These are phyloP conservation scores for Aaosphaeria pasadenensis DNA, from an alignment of 2,329 filamentous ascomycete species.

Conservation along the genomic window DNA sequence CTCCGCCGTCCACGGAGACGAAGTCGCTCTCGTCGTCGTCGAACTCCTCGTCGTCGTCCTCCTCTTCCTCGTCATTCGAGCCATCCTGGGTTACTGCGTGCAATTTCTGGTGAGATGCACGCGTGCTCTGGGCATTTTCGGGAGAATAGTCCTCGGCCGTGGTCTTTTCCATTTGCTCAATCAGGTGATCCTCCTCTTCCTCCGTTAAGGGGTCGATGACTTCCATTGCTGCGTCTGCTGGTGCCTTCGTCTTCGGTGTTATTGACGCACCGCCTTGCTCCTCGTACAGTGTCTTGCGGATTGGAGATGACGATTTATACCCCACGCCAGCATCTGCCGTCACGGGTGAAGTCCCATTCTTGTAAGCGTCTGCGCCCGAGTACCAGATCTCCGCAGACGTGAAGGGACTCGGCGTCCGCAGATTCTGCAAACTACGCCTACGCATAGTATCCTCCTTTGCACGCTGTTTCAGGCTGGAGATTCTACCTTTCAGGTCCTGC, in stretches of 20 bases:
- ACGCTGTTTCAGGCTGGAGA: slow-evolving; percentile 74
- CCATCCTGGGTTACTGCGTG: neutral
- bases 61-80: slow-evolving; percentile 9
- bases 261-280: slow-evolving; percentile 7
- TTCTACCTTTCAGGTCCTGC: slow-evolving; percentile 79
- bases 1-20: slow-evolving; percentile 31
- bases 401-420: slow-evolving; percentile 75
- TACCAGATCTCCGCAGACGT: slow-evolving; percentile 67
- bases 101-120: neutral
- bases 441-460: slow-evolving; percentile 76
- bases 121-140: neutral
- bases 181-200: slow-evolving; percentile 2
- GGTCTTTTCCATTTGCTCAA: neutral
- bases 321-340: slow-evolving; percentile 28
- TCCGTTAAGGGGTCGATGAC: neutral
- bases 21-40: slow-evolving; percentile 39
- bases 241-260: slow-evolving; percentile 6
- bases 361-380: slow-evolving; percentile 34
- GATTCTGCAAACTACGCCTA: slow-evolving; percentile 70
- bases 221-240: neutral
- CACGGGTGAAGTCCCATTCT: slow-evolving; percentile 18
- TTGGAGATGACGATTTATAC: slow-evolving; percentile 22
- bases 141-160: neutral
- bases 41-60: slow-evolving; percentile 34
- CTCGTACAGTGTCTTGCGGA: slow-evolving; percentile 19